phyloP scores from a whole-genome alignment of 140 eudicot species.

The Oenanthe javanica region DNA sequence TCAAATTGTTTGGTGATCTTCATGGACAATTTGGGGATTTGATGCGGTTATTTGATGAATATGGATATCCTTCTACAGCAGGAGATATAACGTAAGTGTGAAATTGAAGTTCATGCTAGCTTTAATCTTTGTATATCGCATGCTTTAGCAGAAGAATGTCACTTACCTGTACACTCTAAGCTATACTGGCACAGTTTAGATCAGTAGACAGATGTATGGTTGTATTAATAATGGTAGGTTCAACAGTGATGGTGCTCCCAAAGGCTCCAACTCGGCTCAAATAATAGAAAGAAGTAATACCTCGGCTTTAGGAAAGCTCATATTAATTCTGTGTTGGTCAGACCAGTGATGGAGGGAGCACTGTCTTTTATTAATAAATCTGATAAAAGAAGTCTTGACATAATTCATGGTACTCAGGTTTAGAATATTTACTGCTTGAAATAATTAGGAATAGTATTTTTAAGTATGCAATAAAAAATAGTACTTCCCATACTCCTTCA shows the following conservation, averaged over 20 bases:
- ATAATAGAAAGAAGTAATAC: background rate
- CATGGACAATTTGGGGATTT: conserved; percentile 99
- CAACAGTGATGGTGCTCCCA: background rate
- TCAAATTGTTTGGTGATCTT: conserved; percentile 93
- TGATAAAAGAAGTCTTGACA: background rate
- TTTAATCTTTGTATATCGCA: background rate
- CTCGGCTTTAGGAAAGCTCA: background rate
- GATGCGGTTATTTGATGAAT: conserved; percentile 96
- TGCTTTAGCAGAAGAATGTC: background rate
- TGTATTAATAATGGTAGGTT: background rate
- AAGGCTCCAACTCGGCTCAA: background rate
- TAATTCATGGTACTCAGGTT: background rate
- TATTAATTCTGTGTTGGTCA: background rate
- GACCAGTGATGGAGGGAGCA: background rate
- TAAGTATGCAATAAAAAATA: too few species aligned
- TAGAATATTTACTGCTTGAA: background rate
- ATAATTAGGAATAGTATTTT: background rate
- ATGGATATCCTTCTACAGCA: conserved; percentile 97
- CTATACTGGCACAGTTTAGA: background rate
- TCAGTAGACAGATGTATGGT: background rate
- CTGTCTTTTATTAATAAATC: background rate
- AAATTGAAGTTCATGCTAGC: background rate
- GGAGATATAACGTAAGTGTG: conserved; percentile 88
- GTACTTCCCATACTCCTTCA: background rate
- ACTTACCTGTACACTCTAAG: background rate